A percentile compares a stretch with the other conserved stretches of the same genome.
Evolutionary conservation across 176 grass and related monocot genomes (phyloP).

Genomic region (Oropetium thomaeum): DNA sequence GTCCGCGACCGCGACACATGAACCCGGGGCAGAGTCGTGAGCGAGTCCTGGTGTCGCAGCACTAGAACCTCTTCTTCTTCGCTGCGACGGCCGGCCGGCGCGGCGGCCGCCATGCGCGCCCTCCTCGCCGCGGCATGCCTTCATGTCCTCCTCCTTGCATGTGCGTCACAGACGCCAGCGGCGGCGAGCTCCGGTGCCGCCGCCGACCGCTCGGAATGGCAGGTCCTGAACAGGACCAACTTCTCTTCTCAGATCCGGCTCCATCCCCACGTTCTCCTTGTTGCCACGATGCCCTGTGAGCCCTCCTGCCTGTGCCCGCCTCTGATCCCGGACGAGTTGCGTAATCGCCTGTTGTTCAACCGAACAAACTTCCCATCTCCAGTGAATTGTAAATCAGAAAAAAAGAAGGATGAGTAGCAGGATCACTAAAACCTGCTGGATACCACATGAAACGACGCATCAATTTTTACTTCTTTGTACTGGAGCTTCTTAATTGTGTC

Average conservation of each 20-base stretch:
- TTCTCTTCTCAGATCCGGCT: constrained; percentile 92
- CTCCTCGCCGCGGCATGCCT: constrained; percentile 25
- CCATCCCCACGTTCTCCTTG: constrained; percentile 59
- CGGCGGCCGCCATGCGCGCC: constrained; percentile 33
- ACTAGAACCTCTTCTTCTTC: background rate
- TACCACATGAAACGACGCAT: background rate
- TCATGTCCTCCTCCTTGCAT: constrained; percentile 17
- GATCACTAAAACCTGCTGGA: background rate
- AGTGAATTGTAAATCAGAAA: background rate
- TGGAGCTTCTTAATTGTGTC: background rate
- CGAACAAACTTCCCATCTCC: background rate
- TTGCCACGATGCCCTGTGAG: constrained; percentile 86
- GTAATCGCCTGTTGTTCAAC: background rate
- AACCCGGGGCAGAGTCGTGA: background rate
- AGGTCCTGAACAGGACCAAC: constrained; percentile 54
- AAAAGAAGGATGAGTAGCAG: background rate
- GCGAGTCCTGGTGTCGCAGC: background rate
- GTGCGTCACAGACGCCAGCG: background rate
- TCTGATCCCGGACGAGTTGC: background rate
- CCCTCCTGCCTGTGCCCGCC: background rate
- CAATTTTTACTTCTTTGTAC: background rate
- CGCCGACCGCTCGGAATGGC: constrained; percentile 44
- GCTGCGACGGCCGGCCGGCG: constrained; percentile 9
- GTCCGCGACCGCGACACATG: too few relatives aligned
- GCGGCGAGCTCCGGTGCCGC: constrained; percentile 18